Base-by-base conservation (phyloP, 2,329 filamentous ascomycete species). In the Botrytis cinerea region DNA sequence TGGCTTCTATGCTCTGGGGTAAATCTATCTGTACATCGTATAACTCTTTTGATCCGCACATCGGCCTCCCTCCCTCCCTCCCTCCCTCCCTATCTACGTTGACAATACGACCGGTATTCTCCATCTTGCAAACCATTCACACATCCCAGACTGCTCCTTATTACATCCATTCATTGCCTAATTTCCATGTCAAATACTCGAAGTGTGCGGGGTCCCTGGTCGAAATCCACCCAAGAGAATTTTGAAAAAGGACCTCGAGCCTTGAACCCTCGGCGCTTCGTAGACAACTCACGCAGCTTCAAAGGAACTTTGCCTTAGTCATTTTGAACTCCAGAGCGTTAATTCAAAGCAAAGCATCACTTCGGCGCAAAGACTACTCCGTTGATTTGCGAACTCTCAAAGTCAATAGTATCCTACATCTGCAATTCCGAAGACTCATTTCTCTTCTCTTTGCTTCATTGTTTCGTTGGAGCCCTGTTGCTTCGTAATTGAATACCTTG, bases 261-360 rank as follows among this genome's bases (percentile, higher is more conserved):
- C 48, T 73, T 61, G 35, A 70, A 46, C 64, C 70, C 71, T 73
- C 71, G 71, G 71, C 71, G 71, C 71, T 73, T 73, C 71, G 57
- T 70, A 73, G 71, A 69, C 71, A 61, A 73, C 71, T 70, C 71
- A 69, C 59, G 35, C 62, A n/a, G 48, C 71, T 69, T 51, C 32
- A 69, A 45, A 35, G 32, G 60, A 57, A 57, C 38, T 32, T 54
- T 16, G 45, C n/a, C 43, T 43, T 22, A 7, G 18, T 40, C 35
- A 12, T 66, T 46, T 64, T 71, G 57, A 67, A 67, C 45, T 25
- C 32, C 1, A 12, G 32, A 68, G 46, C 45, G 28, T 66, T 51
- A 66, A n/a, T 67, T 48, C 20, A 72, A 63, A 40, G 40, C 35
- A 40, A 48, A 57, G 51, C 51, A 57, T 25, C 35, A 8, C 38